A percentile compares a stretch with the other conserved stretches of the same genome.
These are phyloP conservation scores for Nadsonia starkeyi-henricii DNA, from an alignment of 1,139 yeast genomes.

Conservation along the genomic window DNA sequence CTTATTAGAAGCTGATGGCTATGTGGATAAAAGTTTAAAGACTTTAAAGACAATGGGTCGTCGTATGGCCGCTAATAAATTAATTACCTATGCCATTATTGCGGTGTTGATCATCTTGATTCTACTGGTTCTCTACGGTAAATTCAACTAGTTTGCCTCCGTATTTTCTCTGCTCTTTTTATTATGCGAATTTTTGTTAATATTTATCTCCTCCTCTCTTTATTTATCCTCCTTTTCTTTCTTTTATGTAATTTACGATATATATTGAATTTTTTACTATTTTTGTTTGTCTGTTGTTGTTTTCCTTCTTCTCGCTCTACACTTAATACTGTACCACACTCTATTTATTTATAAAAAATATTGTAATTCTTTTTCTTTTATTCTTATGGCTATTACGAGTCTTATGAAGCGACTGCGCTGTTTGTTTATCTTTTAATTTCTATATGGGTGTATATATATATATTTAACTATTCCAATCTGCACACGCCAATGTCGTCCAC, in stretches of 20 bases:
- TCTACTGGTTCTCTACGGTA: slow-evolving; percentile 71
- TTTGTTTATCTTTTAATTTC: no score
- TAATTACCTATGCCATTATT: slow-evolving; percentile 89
- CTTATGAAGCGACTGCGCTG: no score
- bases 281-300: not conserved
- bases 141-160: slow-evolving; percentile 54
- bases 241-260: slow-evolving; percentile 1
- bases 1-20: slow-evolving; percentile 77
- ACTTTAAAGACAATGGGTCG: slow-evolving; percentile 89
- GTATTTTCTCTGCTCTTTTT: no score
- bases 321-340: no score
- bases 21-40: slow-evolving; percentile 78
- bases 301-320: no score
- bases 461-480: no score
- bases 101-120: slow-evolving; percentile 76
- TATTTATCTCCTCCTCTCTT: not conserved
- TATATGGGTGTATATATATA: no score
- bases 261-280: slow-evolving; percentile 1
- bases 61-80: slow-evolving; percentile 84
- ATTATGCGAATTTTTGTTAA: no score
- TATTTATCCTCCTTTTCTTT: not conserved
- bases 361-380: no score
- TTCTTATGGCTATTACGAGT: no score
- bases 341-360: no score
- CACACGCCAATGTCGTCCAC: no score